These are phyloP conservation scores for Cinchona pubescens DNA, from an alignment of 257 asterid species.

Conservation along the genomic window DNA sequence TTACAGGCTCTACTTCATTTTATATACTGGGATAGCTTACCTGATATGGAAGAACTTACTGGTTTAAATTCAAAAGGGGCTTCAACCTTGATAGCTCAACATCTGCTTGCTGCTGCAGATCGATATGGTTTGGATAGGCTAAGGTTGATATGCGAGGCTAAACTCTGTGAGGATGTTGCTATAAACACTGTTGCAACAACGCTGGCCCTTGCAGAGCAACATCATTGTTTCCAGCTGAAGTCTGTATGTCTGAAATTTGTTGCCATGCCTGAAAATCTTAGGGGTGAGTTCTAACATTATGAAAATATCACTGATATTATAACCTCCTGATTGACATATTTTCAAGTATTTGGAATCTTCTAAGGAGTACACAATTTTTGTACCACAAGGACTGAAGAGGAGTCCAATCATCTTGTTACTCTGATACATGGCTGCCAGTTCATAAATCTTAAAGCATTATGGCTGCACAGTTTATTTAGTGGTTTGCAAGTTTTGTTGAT, in stretches of 20 bases:
- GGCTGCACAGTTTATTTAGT: background rate
- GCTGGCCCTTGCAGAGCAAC: slow-evolving; percentile 94
- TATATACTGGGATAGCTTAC: slow-evolving; percentile 78
- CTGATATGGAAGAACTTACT: slow-evolving; percentile 86
- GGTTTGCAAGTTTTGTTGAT: background rate
- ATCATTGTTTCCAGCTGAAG: slow-evolving; percentile 90
- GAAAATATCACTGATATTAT: background rate
- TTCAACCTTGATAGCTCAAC: slow-evolving; percentile 91
- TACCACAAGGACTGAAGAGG: background rate
- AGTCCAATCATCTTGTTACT: background rate
- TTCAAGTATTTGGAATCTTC: background rate
- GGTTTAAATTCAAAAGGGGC: slow-evolving; percentile 85
- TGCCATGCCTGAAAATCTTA: slow-evolving; percentile 77
- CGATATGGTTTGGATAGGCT: slow-evolving; percentile 87
- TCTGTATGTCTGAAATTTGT: slow-evolving; percentile 78
- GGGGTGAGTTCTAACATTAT: slow-evolving; percentile 39
- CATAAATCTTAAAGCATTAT: background rate
- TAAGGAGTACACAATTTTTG: background rate
- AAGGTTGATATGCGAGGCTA: slow-evolving; percentile 83
- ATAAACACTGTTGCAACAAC: slow-evolving; percentile 97
- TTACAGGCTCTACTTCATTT: slow-evolving; percentile 81
- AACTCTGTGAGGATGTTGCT: slow-evolving; percentile 72
- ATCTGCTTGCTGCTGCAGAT: slow-evolving; percentile 96
- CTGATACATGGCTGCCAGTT: background rate
- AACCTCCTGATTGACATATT: background rate